Conservation (phyloP, 352 stramenopile species). For the Phytophthora cajani region DNA sequence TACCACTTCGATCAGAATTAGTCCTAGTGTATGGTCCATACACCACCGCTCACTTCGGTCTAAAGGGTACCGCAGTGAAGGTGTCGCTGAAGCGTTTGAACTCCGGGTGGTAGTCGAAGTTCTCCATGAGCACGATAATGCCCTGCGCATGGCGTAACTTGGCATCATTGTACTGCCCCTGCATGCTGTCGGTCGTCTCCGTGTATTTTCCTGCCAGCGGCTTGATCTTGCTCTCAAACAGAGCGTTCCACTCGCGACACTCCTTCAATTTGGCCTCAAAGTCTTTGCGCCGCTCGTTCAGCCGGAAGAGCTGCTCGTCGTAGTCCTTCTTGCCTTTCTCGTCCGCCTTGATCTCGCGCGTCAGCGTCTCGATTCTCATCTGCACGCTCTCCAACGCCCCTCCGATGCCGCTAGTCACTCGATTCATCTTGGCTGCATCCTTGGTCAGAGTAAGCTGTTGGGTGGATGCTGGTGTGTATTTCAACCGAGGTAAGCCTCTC, state of each 20-base stretch:
- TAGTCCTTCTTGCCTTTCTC: constrained; percentile 84
- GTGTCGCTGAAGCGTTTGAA: constrained; percentile 90
- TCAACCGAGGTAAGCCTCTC: constrained; percentile 51
- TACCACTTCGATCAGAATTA: background rate
- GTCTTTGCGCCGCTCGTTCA: constrained; percentile 60
- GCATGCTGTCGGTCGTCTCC: constrained; percentile 80
- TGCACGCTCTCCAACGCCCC: constrained; percentile 68
- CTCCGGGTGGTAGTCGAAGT: constrained; percentile 91
- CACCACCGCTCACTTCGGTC: constrained; percentile 49
- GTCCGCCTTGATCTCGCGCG: constrained; percentile 74
- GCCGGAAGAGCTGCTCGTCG: constrained; percentile 75
- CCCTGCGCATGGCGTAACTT: constrained; percentile 85
- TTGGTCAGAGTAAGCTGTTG: constrained; percentile 59
- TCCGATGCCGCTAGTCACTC: constrained; percentile 71
- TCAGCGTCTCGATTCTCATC: constrained; percentile 66
- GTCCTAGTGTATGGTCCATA: background rate
- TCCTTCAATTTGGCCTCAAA: constrained; percentile 60
- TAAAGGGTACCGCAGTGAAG: constrained; percentile 86
- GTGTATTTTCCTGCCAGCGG: constrained; percentile 74
- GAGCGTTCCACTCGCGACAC: constrained; percentile 63
- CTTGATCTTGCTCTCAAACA: constrained; percentile 78
- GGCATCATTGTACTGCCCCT: constrained; percentile 85
- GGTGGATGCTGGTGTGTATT: constrained; percentile 52
- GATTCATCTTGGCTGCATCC: constrained; percentile 74
- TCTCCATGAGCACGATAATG: constrained; percentile 84